phyloP scores from a whole-genome alignment of 2,329 filamentous ascomycete genomes.

The Clarireedia hainanense region DNA sequence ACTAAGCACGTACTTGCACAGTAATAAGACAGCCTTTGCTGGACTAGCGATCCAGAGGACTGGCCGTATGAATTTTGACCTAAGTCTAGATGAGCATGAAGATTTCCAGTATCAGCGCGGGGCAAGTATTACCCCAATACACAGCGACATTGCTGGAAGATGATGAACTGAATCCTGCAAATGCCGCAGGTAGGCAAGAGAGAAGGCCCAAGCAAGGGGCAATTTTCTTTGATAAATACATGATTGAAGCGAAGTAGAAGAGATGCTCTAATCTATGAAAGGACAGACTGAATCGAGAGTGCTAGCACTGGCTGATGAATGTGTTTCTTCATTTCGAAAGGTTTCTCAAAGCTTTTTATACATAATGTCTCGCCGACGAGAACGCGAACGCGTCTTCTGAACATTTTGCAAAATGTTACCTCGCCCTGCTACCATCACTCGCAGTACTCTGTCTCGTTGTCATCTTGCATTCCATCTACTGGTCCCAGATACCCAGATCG shows the following conservation, averaged over 20 bases:
- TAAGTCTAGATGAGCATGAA: slow-evolving; percentile 14
- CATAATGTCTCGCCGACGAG: not conserved
- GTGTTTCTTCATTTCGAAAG: too few relatives aligned
- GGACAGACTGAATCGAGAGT: too few relatives aligned
- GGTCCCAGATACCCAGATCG: not conserved
- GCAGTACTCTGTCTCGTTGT: not conserved
- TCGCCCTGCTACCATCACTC: not conserved
- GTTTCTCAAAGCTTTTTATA: not conserved
- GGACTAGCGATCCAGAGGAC: slow-evolving; percentile 36
- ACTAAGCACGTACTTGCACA: slow-evolving; percentile 42
- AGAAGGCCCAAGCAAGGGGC: slow-evolving; percentile 25
- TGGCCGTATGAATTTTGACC: slow-evolving; percentile 53
- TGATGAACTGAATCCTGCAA: slow-evolving; percentile 37
- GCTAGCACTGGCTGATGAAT: too few relatives aligned
- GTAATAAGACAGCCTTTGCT: slow-evolving; percentile 50
- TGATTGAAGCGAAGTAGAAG: not conserved
- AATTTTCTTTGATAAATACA: not conserved
- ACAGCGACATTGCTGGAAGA: slow-evolving; percentile 49
- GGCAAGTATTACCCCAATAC: slow-evolving; percentile 50
- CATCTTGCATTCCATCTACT: not conserved
- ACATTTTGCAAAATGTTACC: not conserved
- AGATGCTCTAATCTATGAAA: too few relatives aligned
- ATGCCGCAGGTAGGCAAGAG: slow-evolving; percentile 27
- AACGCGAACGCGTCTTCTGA: not conserved
- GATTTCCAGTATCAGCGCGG: not conserved